Conservation (phyloP, 352 stramenopile genomes). For the Sclerospora graminicola region DNA sequence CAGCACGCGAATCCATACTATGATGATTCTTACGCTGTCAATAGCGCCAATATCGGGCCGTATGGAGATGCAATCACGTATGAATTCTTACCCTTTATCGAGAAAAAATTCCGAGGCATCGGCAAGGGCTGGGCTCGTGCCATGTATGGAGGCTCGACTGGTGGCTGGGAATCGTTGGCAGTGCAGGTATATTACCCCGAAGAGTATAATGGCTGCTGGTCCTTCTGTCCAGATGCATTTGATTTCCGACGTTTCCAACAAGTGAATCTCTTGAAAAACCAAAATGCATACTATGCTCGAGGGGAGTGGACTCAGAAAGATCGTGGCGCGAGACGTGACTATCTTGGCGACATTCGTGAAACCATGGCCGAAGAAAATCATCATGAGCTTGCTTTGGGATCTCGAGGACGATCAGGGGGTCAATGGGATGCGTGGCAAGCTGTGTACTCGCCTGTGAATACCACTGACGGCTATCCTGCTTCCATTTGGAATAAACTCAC, state of each 20-base stretch:
- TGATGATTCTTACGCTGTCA: constrained; percentile 69
- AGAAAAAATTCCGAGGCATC: constrained; percentile 49
- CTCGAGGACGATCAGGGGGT: constrained; percentile 47
- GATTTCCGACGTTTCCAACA: constrained; percentile 71
- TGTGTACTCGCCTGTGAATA: constrained; percentile 57
- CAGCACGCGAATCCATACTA: constrained; percentile 78
- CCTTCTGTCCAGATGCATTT: constrained; percentile 17
- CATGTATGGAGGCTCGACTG: constrained; percentile 70
- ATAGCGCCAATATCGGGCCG: constrained; percentile 62
- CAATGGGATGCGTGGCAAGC: constrained; percentile 74
- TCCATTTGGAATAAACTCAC: constrained; percentile 53
- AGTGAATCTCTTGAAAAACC: constrained; percentile 48
- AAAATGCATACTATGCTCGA: constrained; percentile 56
- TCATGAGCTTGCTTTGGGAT: constrained; percentile 56
- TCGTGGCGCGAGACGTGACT: constrained; percentile 48
- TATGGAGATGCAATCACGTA: constrained; percentile 70
- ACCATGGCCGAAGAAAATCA: constrained; percentile 42
- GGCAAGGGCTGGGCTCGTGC: constrained; percentile 53
- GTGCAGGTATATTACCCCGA: constrained; percentile 22
- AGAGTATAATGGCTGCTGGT: constrained; percentile 71
- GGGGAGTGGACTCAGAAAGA: constrained; percentile 68
- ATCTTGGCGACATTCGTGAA: constrained; percentile 50
- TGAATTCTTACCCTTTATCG: constrained; percentile 62
- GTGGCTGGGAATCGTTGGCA: constrained; percentile 62
- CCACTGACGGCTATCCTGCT: constrained; percentile 43